Evolutionary conservation across 148 eudicot genomes (phyloP), one percentile per base, ranked within the genome.

Genomic region (Mesembryanthemum crystallinum): DNA sequence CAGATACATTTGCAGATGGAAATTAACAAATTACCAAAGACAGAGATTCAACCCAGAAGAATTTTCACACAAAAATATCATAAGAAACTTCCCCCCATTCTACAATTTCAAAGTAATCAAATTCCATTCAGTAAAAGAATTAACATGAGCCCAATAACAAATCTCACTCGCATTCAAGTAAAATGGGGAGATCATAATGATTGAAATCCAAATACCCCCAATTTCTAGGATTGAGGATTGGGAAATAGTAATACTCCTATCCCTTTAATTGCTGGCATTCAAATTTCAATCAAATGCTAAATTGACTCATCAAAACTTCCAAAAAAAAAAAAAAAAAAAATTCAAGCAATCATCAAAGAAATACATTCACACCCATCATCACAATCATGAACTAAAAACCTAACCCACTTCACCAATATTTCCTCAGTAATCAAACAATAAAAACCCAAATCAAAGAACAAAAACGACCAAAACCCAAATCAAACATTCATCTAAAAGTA

Each of bases 21-120:
- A 64, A 9, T n/a, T 67, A 33, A 72, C 52, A 35, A 71, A 76
- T 35, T 14, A 75, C 13, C 7, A 64, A 20, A 52, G 13, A 15
- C 14, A 52, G 6, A 18, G 58, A 24, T 35, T 37, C 8, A 51
- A 20, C 45, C 27, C 15, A 42, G 33, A 43, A 37, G 33, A 43
- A 15, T 7, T 8, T 15, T 24, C 45, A 47, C 55, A 18, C 55
- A 20, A 25, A 25, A 11, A 9, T 24, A 45, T 24, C 57, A 23
- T 17, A 25, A 14, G 20, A 67, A 8, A n/a, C 42, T 4, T 47
- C 6, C 57, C 71, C 33, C 59, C 73, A 13, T 47, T 47, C 58
- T 27, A 60, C 55, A 69, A 18, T 52, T 20, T 27, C 27, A 18
- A 10, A 25, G 37, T 30, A 71, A 18, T 27, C 2, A 32, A 52